Evolutionary conservation across 768 basidiomycete genomes (phyloP), one percentile per base, ranked within the genome.

Genomic region (Amanita subjunquillea): DNA sequence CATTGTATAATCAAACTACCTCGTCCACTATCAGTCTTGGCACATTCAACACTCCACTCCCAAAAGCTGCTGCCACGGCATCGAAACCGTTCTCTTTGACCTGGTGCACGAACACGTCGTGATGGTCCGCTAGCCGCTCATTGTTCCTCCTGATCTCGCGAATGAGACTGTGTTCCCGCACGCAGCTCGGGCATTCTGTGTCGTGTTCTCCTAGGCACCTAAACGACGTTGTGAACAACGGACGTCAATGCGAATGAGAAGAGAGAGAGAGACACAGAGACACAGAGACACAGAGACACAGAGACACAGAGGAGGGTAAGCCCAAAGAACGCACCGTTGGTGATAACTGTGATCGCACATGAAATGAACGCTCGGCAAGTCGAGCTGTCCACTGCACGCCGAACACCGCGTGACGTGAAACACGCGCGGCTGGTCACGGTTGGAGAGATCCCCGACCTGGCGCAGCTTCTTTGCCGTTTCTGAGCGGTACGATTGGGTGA

Each of bases 341-440:
- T 99, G 96, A 70, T 91, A 98, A 55, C 90, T 92, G 64, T 98
- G 96, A 60, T 86, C 84, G 67, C 95, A 99, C 95, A 98, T 96
- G 63, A 97, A 98, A 66, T 98, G 94, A 5, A 98, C 76, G 57
- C 82, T 87, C 0, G 96, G 95, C 8, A 97, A 78, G 64, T 97
- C 94, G 55, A 98, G 79, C 59, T 88, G 90, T 1, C 85, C 90
- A 13, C 83, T 78, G 65, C 96, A 98, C 3, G 84, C 78, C 20
- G 94, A 85, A 66, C 96, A 98, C 39, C 92, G 76, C 6, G 93
- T 94, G 55, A 95, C 89, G 62, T 97, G 93, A 74, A 97, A 96
- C 20, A 97, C 87, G 17, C 81, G 78, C 0, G 96, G 88, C 49
- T 83, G 78, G 20, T 82, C 78, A 6, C 82, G 73, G 66, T 95